Evolutionary conservation across 192 early-diverging fungal species (phyloP).

Genomic region (Backusella tuberculispora): DNA sequence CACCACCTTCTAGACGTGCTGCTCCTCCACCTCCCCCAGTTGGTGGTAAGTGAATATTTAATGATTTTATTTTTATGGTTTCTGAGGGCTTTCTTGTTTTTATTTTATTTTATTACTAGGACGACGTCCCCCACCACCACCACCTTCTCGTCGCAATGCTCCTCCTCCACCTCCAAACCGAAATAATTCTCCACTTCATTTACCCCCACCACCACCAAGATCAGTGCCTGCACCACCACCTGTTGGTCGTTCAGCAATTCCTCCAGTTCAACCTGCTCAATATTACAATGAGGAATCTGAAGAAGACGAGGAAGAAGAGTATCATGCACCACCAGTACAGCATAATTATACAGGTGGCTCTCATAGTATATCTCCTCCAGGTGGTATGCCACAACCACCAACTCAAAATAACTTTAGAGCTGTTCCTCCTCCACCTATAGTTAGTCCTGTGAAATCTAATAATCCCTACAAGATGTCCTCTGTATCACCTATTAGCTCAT

Average conservation of each 20-base stretch:
- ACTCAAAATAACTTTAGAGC: neutral
- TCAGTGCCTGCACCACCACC: constrained; percentile 20
- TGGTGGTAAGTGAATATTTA: constrained; percentile 21
- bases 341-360: neutral
- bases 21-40: constrained; percentile 39
- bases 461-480: constrained; percentile 33
- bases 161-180: constrained; percentile 43
- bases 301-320: neutral
- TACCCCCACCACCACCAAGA: constrained; percentile 30
- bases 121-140: constrained; percentile 25
- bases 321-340: neutral
- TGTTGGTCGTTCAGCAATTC: neutral
- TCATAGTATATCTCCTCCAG: constrained; percentile 1
- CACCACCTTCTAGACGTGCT: constrained; percentile 39
- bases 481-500: constrained; percentile 17
- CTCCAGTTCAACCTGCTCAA: neutral
- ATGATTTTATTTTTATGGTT: neutral
- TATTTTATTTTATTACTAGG: neutral
- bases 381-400: neutral
- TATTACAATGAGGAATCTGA: constrained; percentile 3
- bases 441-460: constrained; percentile 22
- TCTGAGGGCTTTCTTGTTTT: neutral
- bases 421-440: constrained; percentile 7
- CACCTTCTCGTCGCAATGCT: constrained; percentile 33
- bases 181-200: constrained; percentile 2